These are phyloP conservation scores for Globisporangium yorkense DNA, from an alignment of 352 stramenopile genomes.

Conservation along the genomic window DNA sequence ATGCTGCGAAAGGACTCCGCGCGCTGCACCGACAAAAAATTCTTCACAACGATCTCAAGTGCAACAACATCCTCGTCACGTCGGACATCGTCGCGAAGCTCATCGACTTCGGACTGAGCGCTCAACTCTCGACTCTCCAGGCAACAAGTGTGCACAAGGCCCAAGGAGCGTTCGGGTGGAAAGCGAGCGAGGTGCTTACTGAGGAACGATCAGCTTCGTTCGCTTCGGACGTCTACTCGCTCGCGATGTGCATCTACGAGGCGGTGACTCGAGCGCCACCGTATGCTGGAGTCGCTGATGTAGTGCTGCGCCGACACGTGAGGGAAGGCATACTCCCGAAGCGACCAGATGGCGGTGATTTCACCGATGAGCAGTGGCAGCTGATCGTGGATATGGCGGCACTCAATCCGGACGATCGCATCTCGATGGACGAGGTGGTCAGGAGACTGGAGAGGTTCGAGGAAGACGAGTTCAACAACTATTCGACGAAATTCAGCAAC, in stretches of 20 bases:
- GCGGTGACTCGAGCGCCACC: neutral
- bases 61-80: neutral
- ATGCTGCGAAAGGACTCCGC: neutral
- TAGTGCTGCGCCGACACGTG: neutral
- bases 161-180: neutral
- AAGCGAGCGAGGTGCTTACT: neutral
- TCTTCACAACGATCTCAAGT: neutral
- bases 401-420: neutral
- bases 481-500: too few species aligned
- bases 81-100: neutral
- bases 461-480: neutral
- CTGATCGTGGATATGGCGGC: neutral
- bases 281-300: neutral
- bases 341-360: neutral
- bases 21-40: neutral
- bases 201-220: neutral
- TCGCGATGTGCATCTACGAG: neutral
- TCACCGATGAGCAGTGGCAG: neutral
- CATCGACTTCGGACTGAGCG: neutral
- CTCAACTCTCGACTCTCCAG: neutral
- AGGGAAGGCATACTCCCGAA: neutral
- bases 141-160: neutral
- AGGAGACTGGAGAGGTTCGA: neutral
- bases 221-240: neutral
- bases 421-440: neutral